phyloP scores from a whole-genome alignment of 176 grass and related monocot genomes.

The Dactylis glomerata region DNA sequence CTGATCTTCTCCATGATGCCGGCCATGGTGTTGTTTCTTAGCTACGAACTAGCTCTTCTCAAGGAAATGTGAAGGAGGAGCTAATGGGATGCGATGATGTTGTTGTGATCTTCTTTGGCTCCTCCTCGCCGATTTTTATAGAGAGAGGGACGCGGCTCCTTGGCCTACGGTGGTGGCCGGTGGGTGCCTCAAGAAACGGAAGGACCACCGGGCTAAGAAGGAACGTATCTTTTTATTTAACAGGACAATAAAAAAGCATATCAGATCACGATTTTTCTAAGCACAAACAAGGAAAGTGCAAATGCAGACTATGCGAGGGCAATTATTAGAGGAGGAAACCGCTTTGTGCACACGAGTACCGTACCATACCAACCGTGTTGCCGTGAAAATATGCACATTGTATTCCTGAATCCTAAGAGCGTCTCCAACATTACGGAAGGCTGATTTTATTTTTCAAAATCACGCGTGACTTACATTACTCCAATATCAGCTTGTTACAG shows the following conservation, averaged over 20 bases:
- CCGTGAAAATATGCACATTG: neutral
- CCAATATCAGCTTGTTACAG: too few species aligned
- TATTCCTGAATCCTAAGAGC: neutral
- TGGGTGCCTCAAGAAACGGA: conserved; percentile 35
- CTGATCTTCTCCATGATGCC: conserved; percentile 90
- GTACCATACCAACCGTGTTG: conserved; percentile 12
- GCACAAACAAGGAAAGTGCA: neutral
- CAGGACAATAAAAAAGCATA: too few species aligned
- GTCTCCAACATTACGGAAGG: too few species aligned
- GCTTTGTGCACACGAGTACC: neutral
- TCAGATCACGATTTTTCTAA: neutral
- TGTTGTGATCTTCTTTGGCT: conserved; percentile 22
- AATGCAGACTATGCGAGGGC: neutral
- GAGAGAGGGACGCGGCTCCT: neutral
- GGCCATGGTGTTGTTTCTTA: conserved; percentile 40
- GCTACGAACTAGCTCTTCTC: conserved; percentile 20
- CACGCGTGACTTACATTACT: too few species aligned
- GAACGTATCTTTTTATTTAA: too few species aligned
- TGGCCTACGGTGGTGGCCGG: neutral
- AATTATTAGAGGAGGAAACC: neutral
- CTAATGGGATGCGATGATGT: neutral
- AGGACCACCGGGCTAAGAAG: conserved; percentile 25
- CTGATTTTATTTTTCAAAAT: neutral
- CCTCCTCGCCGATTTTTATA: conserved; percentile 45
- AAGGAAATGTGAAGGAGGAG: neutral